Base-by-base conservation (phyloP, 2,329 filamentous ascomycete species). In the Atkinsonella texensis region DNA sequence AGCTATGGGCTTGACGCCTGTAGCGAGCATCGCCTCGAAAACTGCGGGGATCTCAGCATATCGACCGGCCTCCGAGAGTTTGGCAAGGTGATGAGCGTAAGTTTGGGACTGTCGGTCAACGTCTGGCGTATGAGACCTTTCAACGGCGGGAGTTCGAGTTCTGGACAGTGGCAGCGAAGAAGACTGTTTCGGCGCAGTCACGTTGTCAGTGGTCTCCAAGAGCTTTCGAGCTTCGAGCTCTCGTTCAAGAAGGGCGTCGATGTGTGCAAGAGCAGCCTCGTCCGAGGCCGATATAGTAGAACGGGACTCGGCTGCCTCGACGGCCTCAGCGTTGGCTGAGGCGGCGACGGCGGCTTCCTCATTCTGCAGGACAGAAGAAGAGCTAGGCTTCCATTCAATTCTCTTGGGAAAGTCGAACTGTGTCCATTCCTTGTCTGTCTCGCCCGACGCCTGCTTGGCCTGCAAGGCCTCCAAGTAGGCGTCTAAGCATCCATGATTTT, bases 401-500 rank as follows among this genome's bases (percentile, higher is more conserved):
- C 84, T 80, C 68, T 89, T 85, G 52, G 85, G 85, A 65, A 94
- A 90, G 67, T 95, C 87, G 62, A 89, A 94, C 66, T 95, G 89
- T 43, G 84, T 84, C 89, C 89, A 95, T 65, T 96, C 90, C 58
- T 85, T 82, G 48, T 89, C 85, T 46, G 83, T 71, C 39, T 79
- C 78, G 18, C 76, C 72, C n/a, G 61, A 61, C 4, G 62, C 84
- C 65, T 91, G 83, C 57, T 84, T 80, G 66, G 86, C 85, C 68
- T 91, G 89, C 74, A 93, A 86, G 51, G 89, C 87, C 67, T 93
- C 89, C 62, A 89, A 94, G 70, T 95, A 96, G 60, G 88, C 89
- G 56, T 90, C 89, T 76, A 97, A 65, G 54, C 85, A 86, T 56
- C 79, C 79, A 70, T 85, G 79, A 53, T 65, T 65, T 23, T 63